Percentiles rank a stretch among this genome's conserved stretches.
Evolutionary conservation across 805 yeast genomes (phyloP).

Genomic region (Aciculoconidium aculeatum): DNA sequence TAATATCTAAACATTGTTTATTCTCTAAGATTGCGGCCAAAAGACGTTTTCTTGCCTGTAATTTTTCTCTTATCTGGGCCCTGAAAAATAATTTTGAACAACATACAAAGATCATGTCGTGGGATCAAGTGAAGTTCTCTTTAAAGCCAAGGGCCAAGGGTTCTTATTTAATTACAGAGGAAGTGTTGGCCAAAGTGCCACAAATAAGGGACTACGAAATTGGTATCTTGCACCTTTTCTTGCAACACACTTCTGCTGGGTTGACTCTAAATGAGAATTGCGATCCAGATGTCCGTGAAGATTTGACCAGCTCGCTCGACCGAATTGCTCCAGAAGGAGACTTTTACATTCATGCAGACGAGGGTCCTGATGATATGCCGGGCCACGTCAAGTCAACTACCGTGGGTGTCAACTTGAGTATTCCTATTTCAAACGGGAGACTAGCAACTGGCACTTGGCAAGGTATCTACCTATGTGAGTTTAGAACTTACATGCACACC

Average conservation of each 20-base stretch:
- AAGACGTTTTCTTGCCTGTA: too few species aligned
- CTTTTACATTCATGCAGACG: slow-evolving; percentile 59
- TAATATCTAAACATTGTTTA: too few species aligned
- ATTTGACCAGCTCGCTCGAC: slow-evolving; percentile 60
- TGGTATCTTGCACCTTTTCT: slow-evolving; percentile 60
- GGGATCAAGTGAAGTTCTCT: slow-evolving; percentile 57
- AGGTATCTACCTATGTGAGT: slow-evolving; percentile 73
- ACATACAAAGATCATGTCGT: too few species aligned
- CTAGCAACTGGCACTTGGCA: slow-evolving; percentile 82
- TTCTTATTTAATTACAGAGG: slow-evolving; percentile 66
- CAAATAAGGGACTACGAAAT: slow-evolving; percentile 53
- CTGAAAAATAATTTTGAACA: too few species aligned
- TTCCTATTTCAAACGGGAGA: slow-evolving; percentile 66
- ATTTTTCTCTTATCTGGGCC: too few species aligned
- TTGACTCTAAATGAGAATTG: slow-evolving; percentile 72
- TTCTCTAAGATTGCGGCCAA: too few species aligned
- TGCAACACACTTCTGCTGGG: slow-evolving; percentile 79
- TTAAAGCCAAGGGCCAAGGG: slow-evolving; percentile 59
- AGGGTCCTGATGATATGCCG: slow-evolving; percentile 83
- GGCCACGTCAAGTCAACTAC: slow-evolving; percentile 59
- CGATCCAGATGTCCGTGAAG: slow-evolving; percentile 71
- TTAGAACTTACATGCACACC: slow-evolving; percentile 57
- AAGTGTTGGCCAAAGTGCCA: slow-evolving; percentile 50
- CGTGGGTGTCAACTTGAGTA: slow-evolving; percentile 53
- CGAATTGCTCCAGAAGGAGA: slow-evolving; percentile 62